A percentile compares a stretch with the other conserved stretches of the same genome.
Conservation (phyloP, 2,329 filamentous ascomycete species). For the Neofusicoccum sp. region DNA sequence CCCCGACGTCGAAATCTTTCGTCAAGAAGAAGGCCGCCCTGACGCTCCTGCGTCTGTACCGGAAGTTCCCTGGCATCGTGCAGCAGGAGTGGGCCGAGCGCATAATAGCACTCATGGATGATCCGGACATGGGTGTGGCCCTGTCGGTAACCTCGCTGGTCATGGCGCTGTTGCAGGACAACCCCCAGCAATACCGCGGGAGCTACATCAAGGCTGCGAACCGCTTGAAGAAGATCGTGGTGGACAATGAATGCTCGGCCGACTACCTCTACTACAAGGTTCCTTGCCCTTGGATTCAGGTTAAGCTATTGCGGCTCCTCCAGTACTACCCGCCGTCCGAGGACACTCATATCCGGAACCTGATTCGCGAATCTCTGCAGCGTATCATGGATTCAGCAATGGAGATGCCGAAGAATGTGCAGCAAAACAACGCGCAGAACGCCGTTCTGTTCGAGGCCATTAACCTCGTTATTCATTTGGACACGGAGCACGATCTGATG, state of each 20-base stretch:
- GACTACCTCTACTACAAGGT: slow-evolving; percentile 99
- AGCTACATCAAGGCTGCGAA: slow-evolving; percentile 92
- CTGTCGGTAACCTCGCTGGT: slow-evolving; percentile 94
- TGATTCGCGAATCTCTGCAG: slow-evolving; percentile 88
- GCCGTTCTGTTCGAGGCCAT: slow-evolving; percentile 98
- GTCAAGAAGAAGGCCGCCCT: slow-evolving; percentile 99
- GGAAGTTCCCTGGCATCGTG: slow-evolving; percentile 90
- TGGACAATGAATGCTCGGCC: slow-evolving; percentile 82
- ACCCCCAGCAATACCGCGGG: slow-evolving; percentile 89
- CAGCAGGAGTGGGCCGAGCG: slow-evolving; percentile 96
- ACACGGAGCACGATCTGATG: slow-evolving; percentile 93
- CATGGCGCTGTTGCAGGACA: slow-evolving; percentile 91
- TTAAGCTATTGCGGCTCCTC: slow-evolving; percentile 85
- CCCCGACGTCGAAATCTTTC: slow-evolving; percentile 93
- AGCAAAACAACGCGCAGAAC: slow-evolving; percentile 98
- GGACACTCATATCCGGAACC: slow-evolving; percentile 84
- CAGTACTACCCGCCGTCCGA: slow-evolving; percentile 95
- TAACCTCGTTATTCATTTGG: slow-evolving; percentile 95
- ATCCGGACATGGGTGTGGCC: slow-evolving; percentile 87
- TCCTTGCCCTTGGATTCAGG: slow-evolving; percentile 97
- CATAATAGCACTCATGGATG: slow-evolving; percentile 98
- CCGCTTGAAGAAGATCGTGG: slow-evolving; percentile 81
- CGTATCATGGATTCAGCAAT: slow-evolving; percentile 88
- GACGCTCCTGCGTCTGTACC: slow-evolving; percentile 87
- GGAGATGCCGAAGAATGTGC: slow-evolving; percentile 95